phyloP scores from a whole-genome alignment of 2,329 filamentous ascomycete species.

The Aspergillus puulaauensis region DNA sequence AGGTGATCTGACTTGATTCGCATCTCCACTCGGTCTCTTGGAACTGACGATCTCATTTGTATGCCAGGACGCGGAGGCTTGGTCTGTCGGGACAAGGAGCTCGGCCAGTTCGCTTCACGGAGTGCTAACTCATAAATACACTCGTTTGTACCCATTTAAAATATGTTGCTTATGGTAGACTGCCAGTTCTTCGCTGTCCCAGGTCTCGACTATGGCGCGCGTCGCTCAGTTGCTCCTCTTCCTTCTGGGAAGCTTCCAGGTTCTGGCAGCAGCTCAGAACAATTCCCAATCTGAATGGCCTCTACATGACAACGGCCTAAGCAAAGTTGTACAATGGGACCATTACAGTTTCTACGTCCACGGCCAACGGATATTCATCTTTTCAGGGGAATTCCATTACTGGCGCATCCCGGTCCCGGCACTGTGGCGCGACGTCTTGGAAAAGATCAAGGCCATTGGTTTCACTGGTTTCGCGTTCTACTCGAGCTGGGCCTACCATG shows the following conservation, averaged over 20 bases:
- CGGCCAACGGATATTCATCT: conserved; percentile 52
- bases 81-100: neutral
- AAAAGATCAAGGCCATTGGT: conserved; percentile 54
- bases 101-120: neutral
- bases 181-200: neutral
- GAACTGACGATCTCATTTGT: conserved; percentile 1
- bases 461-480: conserved; percentile 52
- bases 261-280: conserved; percentile 16
- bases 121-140: conserved; percentile 2
- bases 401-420: conserved; percentile 52
- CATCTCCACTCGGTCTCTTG: neutral
- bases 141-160: neutral
- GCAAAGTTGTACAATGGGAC: conserved; percentile 51
- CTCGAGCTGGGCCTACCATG: conserved; percentile 51
- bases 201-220: conserved; percentile 13
- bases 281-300: conserved; percentile 41
- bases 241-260: conserved; percentile 12
- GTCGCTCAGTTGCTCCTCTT: conserved; percentile 8
- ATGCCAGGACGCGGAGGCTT: neutral
- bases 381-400: conserved; percentile 57
- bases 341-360: conserved; percentile 55
- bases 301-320: conserved; percentile 50
- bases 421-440: conserved; percentile 51
- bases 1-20: neutral
- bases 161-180: neutral